phyloP scores from a whole-genome alignment of 345 rosid genomes.

The Eucalyptus albens region DNA sequence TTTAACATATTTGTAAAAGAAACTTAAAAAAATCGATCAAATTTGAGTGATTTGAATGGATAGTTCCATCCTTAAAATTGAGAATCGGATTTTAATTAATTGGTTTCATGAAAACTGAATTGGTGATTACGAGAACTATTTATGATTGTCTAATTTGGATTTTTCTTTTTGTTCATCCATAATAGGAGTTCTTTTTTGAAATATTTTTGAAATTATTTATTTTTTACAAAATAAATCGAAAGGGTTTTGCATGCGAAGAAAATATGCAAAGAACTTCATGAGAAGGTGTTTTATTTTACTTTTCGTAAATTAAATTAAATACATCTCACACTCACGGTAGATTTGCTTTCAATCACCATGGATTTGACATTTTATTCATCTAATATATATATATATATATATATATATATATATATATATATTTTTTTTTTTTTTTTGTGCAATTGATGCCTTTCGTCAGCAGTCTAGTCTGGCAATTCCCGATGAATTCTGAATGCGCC shows the following conservation, averaged over 20 bases:
- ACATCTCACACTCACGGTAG: not conserved
- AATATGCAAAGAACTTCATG: not conserved
- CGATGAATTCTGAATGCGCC: not conserved
- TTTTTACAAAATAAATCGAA: not conserved
- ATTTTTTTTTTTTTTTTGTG: no score
- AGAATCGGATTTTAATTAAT: accelerated
- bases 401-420: no score
- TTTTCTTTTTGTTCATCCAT: accelerated
- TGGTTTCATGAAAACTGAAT: accelerated
- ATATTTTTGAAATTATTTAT: not conserved
- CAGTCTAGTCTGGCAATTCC: not conserved
- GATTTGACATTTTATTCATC: not conserved
- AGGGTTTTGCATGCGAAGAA: not conserved
- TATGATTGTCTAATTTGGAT: accelerated
- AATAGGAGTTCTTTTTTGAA: accelerated
- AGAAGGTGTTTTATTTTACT: not conserved
- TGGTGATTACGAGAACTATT: accelerated
- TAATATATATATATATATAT: not conserved
- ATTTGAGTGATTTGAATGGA: accelerated
- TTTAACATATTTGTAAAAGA: no score
- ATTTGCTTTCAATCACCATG: not conserved
- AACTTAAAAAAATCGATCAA: no score
- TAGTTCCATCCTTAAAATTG: accelerated
- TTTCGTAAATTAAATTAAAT: not conserved
- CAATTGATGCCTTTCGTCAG: not conserved